These are phyloP conservation scores for Xylaria sp. DNA, from an alignment of 2,329 filamentous ascomycete species.

Conservation along the genomic window DNA sequence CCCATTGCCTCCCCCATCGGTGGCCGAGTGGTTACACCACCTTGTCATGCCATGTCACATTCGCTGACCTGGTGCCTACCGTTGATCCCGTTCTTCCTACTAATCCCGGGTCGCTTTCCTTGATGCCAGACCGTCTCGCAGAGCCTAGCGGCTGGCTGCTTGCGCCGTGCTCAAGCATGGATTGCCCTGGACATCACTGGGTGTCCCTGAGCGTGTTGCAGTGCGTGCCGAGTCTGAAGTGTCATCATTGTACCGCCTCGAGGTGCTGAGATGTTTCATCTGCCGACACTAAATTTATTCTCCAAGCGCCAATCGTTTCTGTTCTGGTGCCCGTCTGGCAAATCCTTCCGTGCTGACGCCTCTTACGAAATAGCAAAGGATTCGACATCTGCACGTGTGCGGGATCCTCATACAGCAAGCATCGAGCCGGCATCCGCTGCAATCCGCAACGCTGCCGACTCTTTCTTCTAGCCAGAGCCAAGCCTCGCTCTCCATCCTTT, in stretches of 20 bases:
- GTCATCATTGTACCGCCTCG: background rate
- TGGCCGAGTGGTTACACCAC: slow-evolving; percentile 32
- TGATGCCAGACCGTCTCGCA: background rate
- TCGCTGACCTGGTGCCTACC: slow-evolving; percentile 19
- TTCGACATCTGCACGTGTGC: slow-evolving; percentile 27
- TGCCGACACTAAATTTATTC: slow-evolving; percentile 23
- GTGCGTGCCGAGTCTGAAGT: background rate
- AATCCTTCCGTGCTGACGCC: slow-evolving; percentile 27
- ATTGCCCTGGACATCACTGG: background rate
- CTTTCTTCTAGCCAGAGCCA: slow-evolving; percentile 27
- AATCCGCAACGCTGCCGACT: slow-evolving; percentile 27
- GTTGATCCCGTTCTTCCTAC: slow-evolving; percentile 5
- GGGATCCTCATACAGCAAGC: slow-evolving; percentile 24
- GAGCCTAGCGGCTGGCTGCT: background rate
- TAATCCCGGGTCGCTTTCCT: slow-evolving; percentile 15
- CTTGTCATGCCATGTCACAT: slow-evolving; percentile 24
- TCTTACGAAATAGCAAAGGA: slow-evolving; percentile 29
- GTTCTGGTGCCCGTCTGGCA: slow-evolving; percentile 16
- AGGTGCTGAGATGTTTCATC: slow-evolving; percentile 11
- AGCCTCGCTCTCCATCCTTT: slow-evolving; percentile 32
- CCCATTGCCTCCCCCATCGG: slow-evolving; percentile 10
- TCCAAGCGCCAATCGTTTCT: slow-evolving; percentile 28
- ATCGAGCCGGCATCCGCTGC: slow-evolving; percentile 19
- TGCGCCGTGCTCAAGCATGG: slow-evolving; percentile 4
- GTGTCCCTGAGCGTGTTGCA: background rate